Percentiles rank a stretch among this genome's conserved stretches.
Evolutionary conservation across 345 rosid species (phyloP).

Genomic region (Citrus australasica): DNA sequence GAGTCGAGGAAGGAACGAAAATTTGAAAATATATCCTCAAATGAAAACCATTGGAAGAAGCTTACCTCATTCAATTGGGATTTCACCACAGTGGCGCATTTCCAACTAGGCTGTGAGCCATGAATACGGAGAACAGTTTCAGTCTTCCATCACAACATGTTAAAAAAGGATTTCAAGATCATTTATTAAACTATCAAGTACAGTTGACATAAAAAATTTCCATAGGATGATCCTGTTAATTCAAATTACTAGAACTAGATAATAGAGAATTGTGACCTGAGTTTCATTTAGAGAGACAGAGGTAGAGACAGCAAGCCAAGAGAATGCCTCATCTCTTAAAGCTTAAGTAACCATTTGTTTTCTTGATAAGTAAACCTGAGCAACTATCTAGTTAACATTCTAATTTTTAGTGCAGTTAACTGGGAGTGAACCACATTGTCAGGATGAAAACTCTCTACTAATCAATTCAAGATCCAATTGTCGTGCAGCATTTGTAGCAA

Average conservation of each 20-base stretch:
- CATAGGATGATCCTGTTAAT: neutral
- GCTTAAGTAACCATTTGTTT: no score
- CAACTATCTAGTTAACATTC: neutral
- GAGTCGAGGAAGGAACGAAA: slow-evolving; percentile 34
- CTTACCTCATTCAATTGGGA: slow-evolving; percentile 70
- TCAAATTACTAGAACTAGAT: no score
- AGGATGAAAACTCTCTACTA: neutral
- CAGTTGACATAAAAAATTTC: neutral
- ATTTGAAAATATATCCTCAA: slow-evolving; percentile 33
- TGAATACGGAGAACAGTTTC: slow-evolving; percentile 15
- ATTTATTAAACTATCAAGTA: neutral
- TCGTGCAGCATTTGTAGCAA: neutral
- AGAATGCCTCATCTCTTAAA: no score
- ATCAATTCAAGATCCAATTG: neutral
- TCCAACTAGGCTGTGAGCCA: slow-evolving; percentile 41
- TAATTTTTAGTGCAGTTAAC: neutral
- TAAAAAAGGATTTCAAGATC: neutral
- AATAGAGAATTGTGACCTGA: no score
- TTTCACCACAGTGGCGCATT: slow-evolving; percentile 42
- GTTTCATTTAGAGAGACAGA: no score
- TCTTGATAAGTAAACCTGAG: no score
- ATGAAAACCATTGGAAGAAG: slow-evolving; percentile 28
- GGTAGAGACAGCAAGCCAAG: no score
- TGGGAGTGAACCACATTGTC: neutral
- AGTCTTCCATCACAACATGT: neutral